Percentiles rank a stretch among this genome's conserved stretches.
Conservation (phyloP, 495 filamentous ascomycete species). For the Annulohypoxylon stygium region DNA sequence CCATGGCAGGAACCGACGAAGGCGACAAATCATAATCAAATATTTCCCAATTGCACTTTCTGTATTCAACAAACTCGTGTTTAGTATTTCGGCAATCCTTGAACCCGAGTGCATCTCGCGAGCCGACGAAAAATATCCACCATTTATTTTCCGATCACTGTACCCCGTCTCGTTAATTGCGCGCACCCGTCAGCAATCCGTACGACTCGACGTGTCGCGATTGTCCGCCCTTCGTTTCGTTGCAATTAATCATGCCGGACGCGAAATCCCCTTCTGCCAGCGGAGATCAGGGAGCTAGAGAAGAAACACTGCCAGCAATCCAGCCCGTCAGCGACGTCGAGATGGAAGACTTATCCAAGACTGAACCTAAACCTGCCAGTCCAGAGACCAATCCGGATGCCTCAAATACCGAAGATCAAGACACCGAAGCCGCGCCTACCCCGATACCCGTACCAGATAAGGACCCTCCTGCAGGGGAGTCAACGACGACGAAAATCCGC, state of each 20-base stretch:
- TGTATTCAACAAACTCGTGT: conserved; percentile 16
- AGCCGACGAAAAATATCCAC: conserved; percentile 32
- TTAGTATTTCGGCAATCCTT: conserved; percentile 37
- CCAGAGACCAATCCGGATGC: conserved; percentile 34
- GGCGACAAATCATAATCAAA: conserved; percentile 42
- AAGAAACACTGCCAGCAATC: conserved; percentile 41
- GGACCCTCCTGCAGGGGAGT: conserved; percentile 36
- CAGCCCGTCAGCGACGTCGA: conserved; percentile 47
- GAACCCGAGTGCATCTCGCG: conserved; percentile 22
- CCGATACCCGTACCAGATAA: conserved; percentile 47
- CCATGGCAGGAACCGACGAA: conserved; percentile 34
- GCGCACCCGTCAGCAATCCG: conserved; percentile 32
- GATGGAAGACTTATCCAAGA: conserved; percentile 50
- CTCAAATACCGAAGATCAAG: conserved; percentile 35
- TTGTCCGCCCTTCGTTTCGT: conserved; percentile 26
- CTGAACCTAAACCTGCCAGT: conserved; percentile 42
- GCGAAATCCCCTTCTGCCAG: conserved; percentile 38
- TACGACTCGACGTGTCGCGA: conserved; percentile 26
- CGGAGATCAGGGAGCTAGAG: conserved; percentile 46
- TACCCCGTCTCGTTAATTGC: conserved; percentile 22
- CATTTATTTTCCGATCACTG: conserved; percentile 38
- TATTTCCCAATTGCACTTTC: conserved; percentile 25
- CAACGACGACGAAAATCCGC: conserved; percentile 41
- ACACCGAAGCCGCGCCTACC: conserved; percentile 30
- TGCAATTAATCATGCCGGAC: conserved; percentile 48